Base-by-base conservation (phyloP, 2,329 filamentous ascomycete species). In the Dactylella cylindrospora region DNA sequence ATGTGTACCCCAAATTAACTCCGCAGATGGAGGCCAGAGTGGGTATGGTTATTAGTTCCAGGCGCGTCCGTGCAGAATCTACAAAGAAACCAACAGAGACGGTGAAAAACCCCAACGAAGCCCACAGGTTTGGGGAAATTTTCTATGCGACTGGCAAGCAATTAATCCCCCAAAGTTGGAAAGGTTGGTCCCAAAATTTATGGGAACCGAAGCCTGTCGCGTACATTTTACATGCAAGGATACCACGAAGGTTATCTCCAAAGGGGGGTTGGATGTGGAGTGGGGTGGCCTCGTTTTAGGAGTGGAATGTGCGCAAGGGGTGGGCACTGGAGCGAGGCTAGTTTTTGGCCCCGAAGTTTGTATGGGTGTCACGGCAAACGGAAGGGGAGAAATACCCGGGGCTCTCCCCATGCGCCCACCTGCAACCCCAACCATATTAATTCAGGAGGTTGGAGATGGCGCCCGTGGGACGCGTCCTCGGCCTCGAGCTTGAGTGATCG, bases 261-360 rank as follows among this genome's bases (percentile, higher is more conserved):
- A 20, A 13, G 26, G 38, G 49, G 22, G n/a, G n/a, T 15, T 7
- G 28, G 33, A 32, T 19, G 44, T 22, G 38, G 13, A 38, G 25
- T 29, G 47, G 41, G 47, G 41, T 41, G 47, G 55, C 15, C 36
- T 33, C n/a, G n/a, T n/a, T n/a, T n/a, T n/a, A n/a, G n/a, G n/a
- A n/a, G n/a, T n/a, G n/a, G n/a, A n/a, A n/a, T n/a, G n/a, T n/a
- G n/a, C n/a, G n/a, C n/a, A n/a, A n/a, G n/a, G n/a, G n/a, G n/a
- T n/a, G n/a, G n/a, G n/a, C n/a, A n/a, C n/a, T n/a, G 55, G 55
- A 61, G 55, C 55, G 55, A 49, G 55, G 47, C 9, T 23, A 41
- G 47, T 19, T 25, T 35, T 3, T 6, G 26, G 47, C 44, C 55
- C 55, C 47, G 32, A 39, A 53, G 7, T 35, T 61, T 61, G 41